Evolutionary conservation across 768 basidiomycete genomes (phyloP), one percentile per base, ranked within the genome.

Genomic region (Xerocomellus amylosporus): DNA sequence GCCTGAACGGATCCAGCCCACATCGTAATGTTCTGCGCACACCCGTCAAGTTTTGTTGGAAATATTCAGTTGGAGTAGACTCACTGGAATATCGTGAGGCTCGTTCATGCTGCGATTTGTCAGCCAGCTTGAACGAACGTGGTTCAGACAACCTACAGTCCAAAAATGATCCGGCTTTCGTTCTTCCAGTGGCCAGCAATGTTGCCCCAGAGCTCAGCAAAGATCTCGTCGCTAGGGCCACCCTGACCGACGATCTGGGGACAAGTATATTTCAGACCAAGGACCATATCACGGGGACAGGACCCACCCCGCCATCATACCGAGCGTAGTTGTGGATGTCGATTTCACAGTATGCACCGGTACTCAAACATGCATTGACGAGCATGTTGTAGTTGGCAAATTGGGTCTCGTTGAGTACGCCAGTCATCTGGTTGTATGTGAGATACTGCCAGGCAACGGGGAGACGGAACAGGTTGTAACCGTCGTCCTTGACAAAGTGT

Each of bases 241-340:
- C 83, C 84, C 68, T 86, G 82, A 2, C 84, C 84, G 45, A 86
- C 78, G 34, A 86, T 80, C 74, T 77, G 10, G 39, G 22, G 8
- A 13, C 19, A 17, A 37, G 0, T n/a, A 4, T 24, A 22, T 20
- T 19, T 51, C 48, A 57, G n/a, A 51, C 31, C 13, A 14, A 41
- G 37, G 2, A 20, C n/a, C 30, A n/a, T 17, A 26, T n/a, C 10
- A 46, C 8, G 12, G 15, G 2, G 5, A 19, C 15, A 20, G 40
- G 39, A 61, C 67, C 20, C 38, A 75, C 78, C 61, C 65, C 65
- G 1, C 77, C 74, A 46, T 84, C 74, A 71, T 75, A 84, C 30
- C 84, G 71, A 20, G 81, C 84, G 52, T 84, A 84, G 66, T 84
- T 85, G 67, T 83, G 82, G 39, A 80, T 74, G 65, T 85, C 84